Evolutionary conservation across 805 yeast genomes (phyloP), one percentile per base, ranked within the genome.

Genomic region (Blastobotrys robertii): DNA sequence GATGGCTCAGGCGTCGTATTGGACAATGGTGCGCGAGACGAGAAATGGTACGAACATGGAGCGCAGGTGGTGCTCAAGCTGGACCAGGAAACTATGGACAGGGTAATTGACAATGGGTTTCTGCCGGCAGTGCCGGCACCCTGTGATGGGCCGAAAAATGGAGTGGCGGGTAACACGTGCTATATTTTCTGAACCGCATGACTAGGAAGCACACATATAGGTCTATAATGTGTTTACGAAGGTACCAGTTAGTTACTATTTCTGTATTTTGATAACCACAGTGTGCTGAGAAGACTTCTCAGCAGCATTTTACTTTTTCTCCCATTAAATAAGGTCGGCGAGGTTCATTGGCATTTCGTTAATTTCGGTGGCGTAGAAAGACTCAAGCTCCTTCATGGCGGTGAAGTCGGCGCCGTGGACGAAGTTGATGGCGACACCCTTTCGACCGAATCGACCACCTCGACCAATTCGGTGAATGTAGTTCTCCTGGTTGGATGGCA

Each of bases 391-490:
- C 62, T 79, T 75, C 71, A 90, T 72, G 61, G 74, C 76, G 42
- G 72, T 74, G 51, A 72, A 73, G 65, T 92, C 97, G 41, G 80
- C 81, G 52, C 70, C 72, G 45, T 97, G 86, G 58, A 87, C 80
- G 57, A 92, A 83, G 73, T 88, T 92, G 66, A 90, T 85, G 46
- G 98, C 97, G 58, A 84, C 94, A 45, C 66, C 98, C 73, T 88
- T 90, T 68, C 98, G 80, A 56, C 98, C 98, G 72, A 90, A 90
- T 64, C 98, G 80, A 51, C 97, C 98, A 54, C 95, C 87, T 67
- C 98, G 81, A 65, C 98, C 98, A 54, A 90, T 90, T 68, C 98
- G 78, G 72, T 90, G 98, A 60, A 90, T 81, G 66, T 90, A 90
- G 74, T 90, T 90, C 67, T 90, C 97, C 62, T 81, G 79, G 74